phyloP scores from a whole-genome alignment of 192 early-diverging fungal species.

The Coemansia sp. region DNA sequence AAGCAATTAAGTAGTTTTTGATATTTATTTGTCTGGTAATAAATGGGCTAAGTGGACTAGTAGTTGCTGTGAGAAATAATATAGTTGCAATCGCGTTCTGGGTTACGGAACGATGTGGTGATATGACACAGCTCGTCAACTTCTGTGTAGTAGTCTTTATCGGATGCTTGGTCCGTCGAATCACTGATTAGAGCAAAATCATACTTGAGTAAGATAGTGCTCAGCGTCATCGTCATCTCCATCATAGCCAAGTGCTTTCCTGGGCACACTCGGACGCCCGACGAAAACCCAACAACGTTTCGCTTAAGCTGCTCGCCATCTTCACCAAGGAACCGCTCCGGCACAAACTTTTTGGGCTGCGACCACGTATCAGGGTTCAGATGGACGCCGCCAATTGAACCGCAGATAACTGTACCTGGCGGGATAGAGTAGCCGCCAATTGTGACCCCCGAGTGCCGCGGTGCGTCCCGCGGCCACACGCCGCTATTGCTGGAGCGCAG shows the following conservation, averaged over 20 bases:
- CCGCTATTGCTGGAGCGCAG: conserved; percentile 11
- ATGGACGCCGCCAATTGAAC: conserved; percentile 24
- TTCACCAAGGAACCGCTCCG: conserved; percentile 27
- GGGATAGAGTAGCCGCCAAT: conserved; percentile 21
- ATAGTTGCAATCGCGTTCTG: conserved; percentile 22
- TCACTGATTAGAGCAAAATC: conserved; percentile 9
- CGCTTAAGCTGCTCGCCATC: conserved; percentile 17
- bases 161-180: too few relatives aligned
- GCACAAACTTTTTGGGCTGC: conserved; percentile 17
- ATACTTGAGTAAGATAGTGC: conserved; percentile 20
- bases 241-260: conserved; percentile 31
- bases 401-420: conserved; percentile 9
- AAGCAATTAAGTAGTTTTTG: too few relatives aligned
- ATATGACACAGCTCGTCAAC: conserved; percentile 24
- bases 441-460: background rate
- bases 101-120: conserved; percentile 12
- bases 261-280: conserved; percentile 27
- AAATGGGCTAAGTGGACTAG: too few relatives aligned
- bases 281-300: conserved; percentile 20
- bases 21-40: too few relatives aligned
- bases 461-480: conserved; percentile 23
- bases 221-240: conserved; percentile 22
- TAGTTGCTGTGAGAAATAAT: background rate
- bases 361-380: conserved; percentile 19
- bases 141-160: background rate